Percentiles rank a stretch among this genome's conserved stretches.
These are phyloP conservation scores for Claviceps humidiphila DNA, from an alignment of 2,329 filamentous ascomycete species.

Conservation along the genomic window DNA sequence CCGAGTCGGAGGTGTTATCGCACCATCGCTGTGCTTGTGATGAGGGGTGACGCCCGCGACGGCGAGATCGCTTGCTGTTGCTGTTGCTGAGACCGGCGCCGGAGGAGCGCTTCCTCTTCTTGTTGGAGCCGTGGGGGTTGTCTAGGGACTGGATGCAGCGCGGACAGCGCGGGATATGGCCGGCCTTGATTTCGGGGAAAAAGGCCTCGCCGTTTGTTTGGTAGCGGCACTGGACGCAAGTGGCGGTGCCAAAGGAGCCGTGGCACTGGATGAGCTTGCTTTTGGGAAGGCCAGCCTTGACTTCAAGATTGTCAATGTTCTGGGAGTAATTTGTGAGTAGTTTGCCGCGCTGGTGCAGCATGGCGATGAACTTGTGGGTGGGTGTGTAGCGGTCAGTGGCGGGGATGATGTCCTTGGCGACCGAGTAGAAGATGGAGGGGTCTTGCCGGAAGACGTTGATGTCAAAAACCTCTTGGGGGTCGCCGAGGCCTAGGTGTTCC, in stretches of 20 bases:
- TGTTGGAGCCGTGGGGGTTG: constrained; percentile 14
- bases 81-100: constrained; percentile 16
- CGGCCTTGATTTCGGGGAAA: constrained; percentile 64
- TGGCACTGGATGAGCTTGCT: constrained; percentile 91
- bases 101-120: constrained; percentile 29
- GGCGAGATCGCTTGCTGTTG: too few species aligned
- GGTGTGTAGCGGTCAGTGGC: constrained; percentile 70
- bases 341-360: constrained; percentile 78
- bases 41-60: too few species aligned
- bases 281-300: constrained; percentile 65
- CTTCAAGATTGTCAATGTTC: constrained; percentile 95
- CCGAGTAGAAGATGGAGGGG: constrained; percentile 78
- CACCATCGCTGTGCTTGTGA: constrained; percentile 13
- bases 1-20: constrained; percentile 29
- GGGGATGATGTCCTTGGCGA: constrained; percentile 83
- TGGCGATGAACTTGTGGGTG: constrained; percentile 84
- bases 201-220: constrained; percentile 64
- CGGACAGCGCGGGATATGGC: constrained; percentile 65
- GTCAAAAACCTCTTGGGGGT: constrained; percentile 93
- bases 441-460: constrained; percentile 77
- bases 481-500: constrained; percentile 59
- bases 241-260: constrained; percentile 86
- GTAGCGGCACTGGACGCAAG: constrained; percentile 69
- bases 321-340: constrained; percentile 96
- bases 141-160: constrained; percentile 48